These are phyloP conservation scores for Tubosaeta sp. DNA, from an alignment of 768 basidiomycete genomes.

Conservation along the genomic window DNA sequence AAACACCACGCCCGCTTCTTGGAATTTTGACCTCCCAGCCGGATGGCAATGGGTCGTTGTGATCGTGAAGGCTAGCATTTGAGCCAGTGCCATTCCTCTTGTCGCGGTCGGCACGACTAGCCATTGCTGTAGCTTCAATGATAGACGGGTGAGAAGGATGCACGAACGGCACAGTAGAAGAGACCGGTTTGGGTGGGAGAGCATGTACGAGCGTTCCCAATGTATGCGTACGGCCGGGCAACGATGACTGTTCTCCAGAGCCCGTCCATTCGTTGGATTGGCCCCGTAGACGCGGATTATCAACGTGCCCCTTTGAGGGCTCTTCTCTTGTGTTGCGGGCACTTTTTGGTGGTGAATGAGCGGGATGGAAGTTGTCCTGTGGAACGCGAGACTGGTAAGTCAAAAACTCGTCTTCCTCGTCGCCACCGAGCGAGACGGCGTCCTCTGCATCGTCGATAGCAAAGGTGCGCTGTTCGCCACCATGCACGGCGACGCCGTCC, in stretches of 20 bases:
- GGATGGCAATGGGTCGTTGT: constrained; percentile 42
- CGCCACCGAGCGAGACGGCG: constrained; percentile 68
- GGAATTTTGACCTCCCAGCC: constrained; percentile 60
- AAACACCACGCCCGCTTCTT: constrained; percentile 43
- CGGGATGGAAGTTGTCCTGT: constrained; percentile 21
- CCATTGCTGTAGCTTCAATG: constrained; percentile 61
- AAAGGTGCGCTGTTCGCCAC: constrained; percentile 34
- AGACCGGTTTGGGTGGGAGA: constrained; percentile 62
- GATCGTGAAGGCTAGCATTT: constrained; percentile 24
- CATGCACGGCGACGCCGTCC: constrained; percentile 36
- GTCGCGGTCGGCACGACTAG: constrained; percentile 41
- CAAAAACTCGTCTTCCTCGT: constrained; percentile 61
- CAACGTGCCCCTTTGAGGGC: not conserved
- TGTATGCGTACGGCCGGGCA: constrained; percentile 21
- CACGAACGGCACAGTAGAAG: constrained; percentile 46
- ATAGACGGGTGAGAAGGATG: constrained; percentile 56
- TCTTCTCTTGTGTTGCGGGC: constrained; percentile 16
- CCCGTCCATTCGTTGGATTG: constrained; percentile 11
- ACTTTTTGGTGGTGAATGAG: constrained; percentile 18
- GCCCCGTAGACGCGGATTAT: constrained; percentile 8
- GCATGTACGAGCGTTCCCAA: constrained; percentile 55
- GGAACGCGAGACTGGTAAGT: constrained; percentile 38
- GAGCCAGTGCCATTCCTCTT: constrained; percentile 35
- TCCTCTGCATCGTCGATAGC: constrained; percentile 48
- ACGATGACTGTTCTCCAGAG: constrained; percentile 18